Conservation (phyloP, 2,329 filamentous ascomycete species). For the Diplodia sapinea region DNA sequence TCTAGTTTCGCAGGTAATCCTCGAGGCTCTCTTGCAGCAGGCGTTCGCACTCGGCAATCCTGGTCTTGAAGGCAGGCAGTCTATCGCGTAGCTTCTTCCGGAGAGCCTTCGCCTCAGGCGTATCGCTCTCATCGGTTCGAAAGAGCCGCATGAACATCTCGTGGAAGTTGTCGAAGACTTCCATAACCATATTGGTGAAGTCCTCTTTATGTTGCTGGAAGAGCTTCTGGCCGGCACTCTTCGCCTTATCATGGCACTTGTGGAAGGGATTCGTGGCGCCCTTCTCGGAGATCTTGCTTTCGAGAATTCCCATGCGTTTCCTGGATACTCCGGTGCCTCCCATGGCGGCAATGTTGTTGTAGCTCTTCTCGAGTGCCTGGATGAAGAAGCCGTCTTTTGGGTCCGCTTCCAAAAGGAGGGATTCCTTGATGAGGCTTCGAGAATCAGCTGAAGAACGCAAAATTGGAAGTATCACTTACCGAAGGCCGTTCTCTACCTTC, state of each 20-base stretch:
- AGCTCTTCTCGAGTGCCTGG: conserved; percentile 33
- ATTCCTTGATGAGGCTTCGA: not conserved
- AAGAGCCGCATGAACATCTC: conserved; percentile 22
- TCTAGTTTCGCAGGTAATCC: not conserved
- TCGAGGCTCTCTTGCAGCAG: not conserved
- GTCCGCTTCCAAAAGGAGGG: not conserved
- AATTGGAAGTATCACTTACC: not conserved
- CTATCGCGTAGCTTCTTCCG: conserved; percentile 11
- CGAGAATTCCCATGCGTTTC: not conserved
- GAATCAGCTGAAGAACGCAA: not conserved
- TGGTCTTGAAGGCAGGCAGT: not conserved
- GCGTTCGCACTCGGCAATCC: not conserved
- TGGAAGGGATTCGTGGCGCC: not conserved
- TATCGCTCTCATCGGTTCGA: conserved; percentile 31
- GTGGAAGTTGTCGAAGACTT: no score
- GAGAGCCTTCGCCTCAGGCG: conserved; percentile 16
- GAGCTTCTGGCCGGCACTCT: not conserved
- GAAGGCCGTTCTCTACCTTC: conserved; percentile 21
- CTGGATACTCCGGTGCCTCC: not conserved
- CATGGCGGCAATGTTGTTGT: conserved; percentile 23
- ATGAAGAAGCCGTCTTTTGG: conserved; percentile 32
- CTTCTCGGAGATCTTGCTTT: not conserved
- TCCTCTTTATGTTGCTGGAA: not conserved
- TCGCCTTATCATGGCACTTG: not conserved
- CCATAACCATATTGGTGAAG: not conserved